phyloP scores from a whole-genome alignment of 1,284 basidiomycete genomes.

The Heterobasidion parviporum region DNA sequence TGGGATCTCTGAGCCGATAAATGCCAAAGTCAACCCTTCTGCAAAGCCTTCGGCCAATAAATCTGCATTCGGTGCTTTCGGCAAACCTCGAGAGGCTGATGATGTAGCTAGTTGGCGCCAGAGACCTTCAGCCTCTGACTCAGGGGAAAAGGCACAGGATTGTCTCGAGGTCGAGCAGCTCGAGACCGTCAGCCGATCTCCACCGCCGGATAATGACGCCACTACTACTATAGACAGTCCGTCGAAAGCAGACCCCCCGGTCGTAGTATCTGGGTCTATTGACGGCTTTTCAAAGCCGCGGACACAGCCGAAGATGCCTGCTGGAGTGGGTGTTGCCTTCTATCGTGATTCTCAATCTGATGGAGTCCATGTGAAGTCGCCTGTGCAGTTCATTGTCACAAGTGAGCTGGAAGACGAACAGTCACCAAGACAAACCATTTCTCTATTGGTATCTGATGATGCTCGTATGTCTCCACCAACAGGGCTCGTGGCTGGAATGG shows the following conservation, averaged over 20 bases:
- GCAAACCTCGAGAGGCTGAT: conserved; percentile 40
- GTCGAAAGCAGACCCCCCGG: conserved; percentile 19
- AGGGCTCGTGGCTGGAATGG: no score
- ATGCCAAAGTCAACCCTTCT: conserved; percentile 39
- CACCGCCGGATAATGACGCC: conserved; percentile 38
- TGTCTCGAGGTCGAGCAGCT: conserved; percentile 17
- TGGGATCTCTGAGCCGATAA: conserved; percentile 8
- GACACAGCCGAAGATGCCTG: conserved; percentile 51
- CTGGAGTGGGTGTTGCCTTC: conserved; percentile 64
- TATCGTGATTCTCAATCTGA: conserved; percentile 53
- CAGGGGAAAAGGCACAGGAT: conserved; percentile 4
- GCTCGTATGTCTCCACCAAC: no score
- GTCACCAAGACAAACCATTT: background rate
- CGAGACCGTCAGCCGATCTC: conserved; percentile 50
- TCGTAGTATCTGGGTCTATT: conserved; percentile 15
- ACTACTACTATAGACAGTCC: conserved; percentile 6
- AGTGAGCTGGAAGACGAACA: conserved; percentile 56
- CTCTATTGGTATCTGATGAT: no score
- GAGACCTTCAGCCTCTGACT: conserved; percentile 13
- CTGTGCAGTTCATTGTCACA: conserved; percentile 64
- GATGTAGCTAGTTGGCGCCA: conserved; percentile 53
- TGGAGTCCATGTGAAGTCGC: conserved; percentile 32
- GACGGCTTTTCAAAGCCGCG: conserved; percentile 18
- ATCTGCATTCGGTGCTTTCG: conserved; percentile 30
- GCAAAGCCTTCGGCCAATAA: conserved; percentile 18